phyloP scores from a whole-genome alignment of 495 filamentous ascomycete species.

The Penicillium atrosanguineum region DNA sequence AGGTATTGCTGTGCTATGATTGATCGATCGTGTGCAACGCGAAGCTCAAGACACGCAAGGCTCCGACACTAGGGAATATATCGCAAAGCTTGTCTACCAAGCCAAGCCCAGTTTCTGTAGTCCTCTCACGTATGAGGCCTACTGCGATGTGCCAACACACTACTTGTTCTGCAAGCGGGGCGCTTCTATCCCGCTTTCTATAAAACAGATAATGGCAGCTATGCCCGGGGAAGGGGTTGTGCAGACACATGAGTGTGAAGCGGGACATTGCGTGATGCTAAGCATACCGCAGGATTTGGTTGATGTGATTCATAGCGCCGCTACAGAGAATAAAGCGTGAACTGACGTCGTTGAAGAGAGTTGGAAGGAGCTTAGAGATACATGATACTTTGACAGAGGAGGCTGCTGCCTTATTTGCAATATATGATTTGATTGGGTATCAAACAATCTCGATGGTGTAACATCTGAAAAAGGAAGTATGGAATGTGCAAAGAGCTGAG shows the following conservation, averaged over 20 bases:
- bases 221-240: background rate
- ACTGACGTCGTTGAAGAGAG: background rate
- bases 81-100: background rate
- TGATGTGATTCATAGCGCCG: constrained; percentile 2
- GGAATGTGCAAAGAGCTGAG: background rate
- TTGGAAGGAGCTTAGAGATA: too few relatives aligned
- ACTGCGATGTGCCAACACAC: constrained; percentile 4
- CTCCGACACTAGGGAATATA: background rate
- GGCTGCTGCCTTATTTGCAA: background rate
- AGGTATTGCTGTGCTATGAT: too few relatives aligned
- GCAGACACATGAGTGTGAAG: background rate
- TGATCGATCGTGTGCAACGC: too few relatives aligned
- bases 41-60: too few relatives aligned
- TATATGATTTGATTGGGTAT: constrained; percentile 21
- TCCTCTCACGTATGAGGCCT: constrained; percentile 7
- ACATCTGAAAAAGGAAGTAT: background rate
- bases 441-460: constrained; percentile 14
- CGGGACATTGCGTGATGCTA: constrained; percentile 3
- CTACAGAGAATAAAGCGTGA: background rate
- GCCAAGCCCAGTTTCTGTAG: constrained; percentile 1
- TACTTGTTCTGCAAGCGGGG: constrained; percentile 6
- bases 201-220: constrained; percentile 3
- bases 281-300: constrained; percentile 3
- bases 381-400: too few relatives aligned
- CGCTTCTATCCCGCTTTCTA: background rate